Conservation (phyloP, 2,329 filamentous ascomycete species). For the Aspergillus luchuensis region DNA sequence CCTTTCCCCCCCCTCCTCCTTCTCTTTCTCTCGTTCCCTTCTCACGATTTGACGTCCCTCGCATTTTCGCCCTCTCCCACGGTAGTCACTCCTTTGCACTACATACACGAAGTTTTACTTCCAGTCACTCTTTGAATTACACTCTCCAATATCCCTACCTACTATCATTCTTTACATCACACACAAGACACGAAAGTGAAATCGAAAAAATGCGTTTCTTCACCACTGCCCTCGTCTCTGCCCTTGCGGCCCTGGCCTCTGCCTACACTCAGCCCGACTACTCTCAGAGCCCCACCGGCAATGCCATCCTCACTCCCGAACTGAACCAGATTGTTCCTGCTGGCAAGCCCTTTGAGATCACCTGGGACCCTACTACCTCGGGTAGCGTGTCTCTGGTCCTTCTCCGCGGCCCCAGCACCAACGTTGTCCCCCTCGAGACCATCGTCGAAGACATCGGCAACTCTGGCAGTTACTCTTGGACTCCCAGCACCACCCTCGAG, state of each 20-base stretch:
- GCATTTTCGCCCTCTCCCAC: conserved; percentile 14
- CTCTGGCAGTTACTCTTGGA: conserved; percentile 59
- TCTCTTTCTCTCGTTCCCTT: conserved; percentile 18
- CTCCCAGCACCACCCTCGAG: conserved; percentile 52
- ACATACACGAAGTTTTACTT: conserved; percentile 20
- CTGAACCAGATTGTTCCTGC: conserved; percentile 57
- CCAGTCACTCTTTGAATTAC: conserved; percentile 30
- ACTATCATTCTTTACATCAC: conserved; percentile 3
- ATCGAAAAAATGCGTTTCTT: conserved; percentile 44
- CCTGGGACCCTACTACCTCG: conserved; percentile 52
- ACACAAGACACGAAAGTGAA: conserved; percentile 11
- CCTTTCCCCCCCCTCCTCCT: conserved; percentile 18
- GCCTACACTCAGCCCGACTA: conserved; percentile 42
- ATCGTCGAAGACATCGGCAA: conserved; percentile 59
- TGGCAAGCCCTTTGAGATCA: conserved; percentile 60
- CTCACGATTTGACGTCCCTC: conserved; percentile 13
- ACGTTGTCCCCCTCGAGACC: conserved; percentile 55
- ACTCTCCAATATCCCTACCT: conserved; percentile 4
- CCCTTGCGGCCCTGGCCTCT: conserved; percentile 42
- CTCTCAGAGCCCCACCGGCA: conserved; percentile 47
- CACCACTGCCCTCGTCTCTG: conserved; percentile 37
- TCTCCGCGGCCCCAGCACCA: conserved; percentile 59
- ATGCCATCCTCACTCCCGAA: conserved; percentile 57
- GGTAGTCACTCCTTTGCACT: conserved; percentile 27
- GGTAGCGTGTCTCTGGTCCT: conserved; percentile 58